These are phyloP conservation scores for Hypoxylon sp. DNA, from an alignment of 2,329 filamentous ascomycete species.

Conservation along the genomic window DNA sequence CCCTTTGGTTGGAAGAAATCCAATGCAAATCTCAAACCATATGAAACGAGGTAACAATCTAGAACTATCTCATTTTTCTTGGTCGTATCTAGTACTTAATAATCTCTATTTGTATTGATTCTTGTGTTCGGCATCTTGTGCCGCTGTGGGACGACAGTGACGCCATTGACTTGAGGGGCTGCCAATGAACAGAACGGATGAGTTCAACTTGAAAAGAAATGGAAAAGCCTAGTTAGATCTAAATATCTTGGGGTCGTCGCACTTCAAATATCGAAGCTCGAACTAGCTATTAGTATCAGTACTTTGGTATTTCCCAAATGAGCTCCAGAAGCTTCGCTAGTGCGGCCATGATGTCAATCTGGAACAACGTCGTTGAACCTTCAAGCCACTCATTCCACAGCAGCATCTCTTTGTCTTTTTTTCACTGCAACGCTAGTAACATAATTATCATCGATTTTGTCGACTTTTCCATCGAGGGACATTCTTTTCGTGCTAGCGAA, in stretches of 20 bases:
- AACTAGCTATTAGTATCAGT: not conserved
- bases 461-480: not conserved
- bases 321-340: conserved; percentile 39
- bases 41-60: not conserved
- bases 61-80: conserved; percentile 13
- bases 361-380: conserved; percentile 8
- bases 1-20: not conserved
- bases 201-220: conserved; percentile 25
- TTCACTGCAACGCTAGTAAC: conserved; percentile 8
- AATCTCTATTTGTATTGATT: no score
- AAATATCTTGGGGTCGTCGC: conserved; percentile 1
- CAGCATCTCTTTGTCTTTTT: conserved; percentile 28
- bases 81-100: conserved; percentile 17
- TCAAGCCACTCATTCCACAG: conserved; percentile 34
- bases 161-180: conserved; percentile 34
- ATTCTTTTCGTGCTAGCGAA: not conserved
- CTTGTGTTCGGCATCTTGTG: conserved; percentile 13
- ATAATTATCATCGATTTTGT: conserved; percentile 4
- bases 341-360: conserved; percentile 41
- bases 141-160: conserved; percentile 35
- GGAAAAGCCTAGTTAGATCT: conserved; percentile 30
- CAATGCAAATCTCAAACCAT: not conserved
- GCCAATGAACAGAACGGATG: conserved; percentile 17
- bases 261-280: conserved; percentile 4
- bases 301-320: conserved; percentile 25